Evolutionary conservation across 805 yeast species (phyloP), one percentile per base, ranked within the genome.

Genomic region (Saccharomycopsis sp.): DNA sequence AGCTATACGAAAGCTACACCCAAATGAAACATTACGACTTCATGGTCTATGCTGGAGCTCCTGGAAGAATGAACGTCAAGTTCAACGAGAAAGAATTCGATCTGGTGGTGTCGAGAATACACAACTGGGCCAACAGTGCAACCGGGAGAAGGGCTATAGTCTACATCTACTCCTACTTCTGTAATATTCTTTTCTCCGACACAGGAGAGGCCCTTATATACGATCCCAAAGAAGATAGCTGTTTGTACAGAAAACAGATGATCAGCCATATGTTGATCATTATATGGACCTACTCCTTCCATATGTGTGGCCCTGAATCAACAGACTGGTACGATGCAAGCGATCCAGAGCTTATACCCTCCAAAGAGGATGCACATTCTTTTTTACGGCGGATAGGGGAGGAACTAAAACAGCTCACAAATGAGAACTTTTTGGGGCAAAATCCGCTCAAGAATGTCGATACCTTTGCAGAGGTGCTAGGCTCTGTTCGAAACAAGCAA

Each of bases 41-140:
- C 57, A 86, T 86, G 57, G 83, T 87, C 3, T 84, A 76, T 68
- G 85, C 91, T 1, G 96, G 96, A 0, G 86, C 89, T 4, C 94
- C 94, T 1, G 81, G 86, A 71, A 79, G 90, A 64, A 84, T 85
- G 84, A 86, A 81, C 64, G 89, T 84, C 41, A 74, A 74, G 41
- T 82, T 85, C 14, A 80, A 81, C 5, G 72, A 73, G 9, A 67
- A 72, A 1, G 83, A 80, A 57, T 77, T 81, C 61, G 75, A 75
- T 18, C 71, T 75, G 2, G 81, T 80, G 14, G 73, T 75, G 50
- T 71, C 71, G 14, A 73, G 84, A 61, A 78, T 86, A 20, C 67
- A 71, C 41, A 79, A 75, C 55, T 81, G 87, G 82, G 73, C 83
- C 1, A 63, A 66, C 4, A 73, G 78, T 7, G 57, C 67, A 14